These are phyloP conservation scores for Chaetomium sp. DNA, from an alignment of 2,329 filamentous ascomycete species.

Conservation along the genomic window DNA sequence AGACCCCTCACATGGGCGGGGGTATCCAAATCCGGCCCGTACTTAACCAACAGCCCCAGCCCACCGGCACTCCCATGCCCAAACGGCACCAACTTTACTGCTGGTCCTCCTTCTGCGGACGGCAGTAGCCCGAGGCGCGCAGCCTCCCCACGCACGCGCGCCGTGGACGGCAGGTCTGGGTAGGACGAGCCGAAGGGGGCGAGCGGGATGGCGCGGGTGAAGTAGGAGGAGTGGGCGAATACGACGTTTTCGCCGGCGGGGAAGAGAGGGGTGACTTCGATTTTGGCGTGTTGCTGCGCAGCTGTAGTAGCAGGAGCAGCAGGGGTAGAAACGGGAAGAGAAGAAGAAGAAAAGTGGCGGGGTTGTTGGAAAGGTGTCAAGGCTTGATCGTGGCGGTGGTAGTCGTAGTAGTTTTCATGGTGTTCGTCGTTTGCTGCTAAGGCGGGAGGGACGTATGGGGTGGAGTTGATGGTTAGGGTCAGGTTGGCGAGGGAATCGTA, in stretches of 20 bases:
- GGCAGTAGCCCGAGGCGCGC: neutral
- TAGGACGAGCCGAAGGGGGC: neutral
- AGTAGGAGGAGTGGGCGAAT: conserved; percentile 21
- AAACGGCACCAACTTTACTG: conserved; percentile 4
- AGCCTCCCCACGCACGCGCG: conserved; percentile 6
- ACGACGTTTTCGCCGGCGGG: conserved; percentile 19
- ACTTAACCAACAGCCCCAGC: conserved; percentile 13
- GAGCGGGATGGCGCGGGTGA: neutral
- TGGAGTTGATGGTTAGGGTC: neutral
- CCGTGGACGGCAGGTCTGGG: conserved; percentile 12
- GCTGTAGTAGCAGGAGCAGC: neutral
- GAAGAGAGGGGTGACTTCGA: conserved; percentile 12
- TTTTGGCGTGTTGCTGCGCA: neutral
- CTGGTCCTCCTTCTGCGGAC: neutral
- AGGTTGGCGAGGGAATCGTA: conserved; percentile 9
- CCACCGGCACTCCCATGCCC: neutral
- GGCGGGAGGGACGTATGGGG: neutral
- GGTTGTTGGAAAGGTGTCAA: neutral
- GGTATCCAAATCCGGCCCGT: neutral
- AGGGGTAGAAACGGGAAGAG: neutral
- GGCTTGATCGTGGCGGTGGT: neutral
- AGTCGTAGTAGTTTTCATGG: neutral
- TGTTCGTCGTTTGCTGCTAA: neutral
- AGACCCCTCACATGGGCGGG: too few relatives aligned
- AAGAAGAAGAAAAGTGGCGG: neutral